Conservation (phyloP, 441 rosid species). For the Capsella rubella region DNA sequence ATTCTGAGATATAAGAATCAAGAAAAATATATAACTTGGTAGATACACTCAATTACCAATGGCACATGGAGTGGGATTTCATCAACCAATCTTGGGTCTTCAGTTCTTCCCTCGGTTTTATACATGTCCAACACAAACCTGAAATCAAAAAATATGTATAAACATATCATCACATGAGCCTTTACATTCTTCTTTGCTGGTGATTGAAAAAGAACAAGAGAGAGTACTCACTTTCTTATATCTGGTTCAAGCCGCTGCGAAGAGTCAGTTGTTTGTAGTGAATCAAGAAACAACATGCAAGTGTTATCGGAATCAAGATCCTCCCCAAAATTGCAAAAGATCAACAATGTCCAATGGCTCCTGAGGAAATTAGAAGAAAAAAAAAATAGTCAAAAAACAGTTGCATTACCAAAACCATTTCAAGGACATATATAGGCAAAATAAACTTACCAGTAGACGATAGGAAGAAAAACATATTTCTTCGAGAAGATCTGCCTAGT, state of each 20-base stretch:
- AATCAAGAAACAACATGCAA: slow-evolving; percentile 86
- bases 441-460: slow-evolving; percentile 67
- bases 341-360: slow-evolving; percentile 90
- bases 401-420: background rate
- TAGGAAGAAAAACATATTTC: slow-evolving; percentile 82
- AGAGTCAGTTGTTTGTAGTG: slow-evolving; percentile 61
- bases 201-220: background rate
- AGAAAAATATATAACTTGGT: background rate
- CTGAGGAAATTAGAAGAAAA: slow-evolving; percentile 41
- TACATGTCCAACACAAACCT: slow-evolving; percentile 85
- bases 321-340: slow-evolving; percentile 82
- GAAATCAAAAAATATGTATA: slow-evolving; percentile 34
- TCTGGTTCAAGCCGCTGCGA: slow-evolving; percentile 70
- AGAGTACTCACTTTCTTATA: slow-evolving; percentile 65
- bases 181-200: slow-evolving; percentile 4
- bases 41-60: slow-evolving; percentile 51
- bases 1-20: slow-evolving; percentile 16
- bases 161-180: background rate
- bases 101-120: slow-evolving; percentile 63
- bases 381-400: slow-evolving; percentile 15
- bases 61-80: slow-evolving; percentile 71
- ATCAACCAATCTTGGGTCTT: slow-evolving; percentile 48
- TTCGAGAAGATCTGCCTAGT: slow-evolving; percentile 65
- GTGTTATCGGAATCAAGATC: slow-evolving; percentile 59
- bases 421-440: background rate